phyloP scores from a whole-genome alignment of 768 basidiomycete genomes.

The Cystobasidium tubakii region DNA sequence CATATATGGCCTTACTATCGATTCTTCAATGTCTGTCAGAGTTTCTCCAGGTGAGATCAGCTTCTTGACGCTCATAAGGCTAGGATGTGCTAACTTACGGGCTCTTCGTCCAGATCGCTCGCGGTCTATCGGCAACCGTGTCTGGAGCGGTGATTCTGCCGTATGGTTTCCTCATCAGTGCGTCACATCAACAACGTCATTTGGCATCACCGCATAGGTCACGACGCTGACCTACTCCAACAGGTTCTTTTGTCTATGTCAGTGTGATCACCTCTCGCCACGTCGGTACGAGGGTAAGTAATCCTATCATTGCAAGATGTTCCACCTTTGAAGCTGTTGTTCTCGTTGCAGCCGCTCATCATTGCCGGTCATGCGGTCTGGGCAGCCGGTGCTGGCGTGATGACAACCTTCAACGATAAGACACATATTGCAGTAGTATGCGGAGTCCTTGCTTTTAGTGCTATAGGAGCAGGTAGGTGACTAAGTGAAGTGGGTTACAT shows the following conservation, averaged over 20 bases:
- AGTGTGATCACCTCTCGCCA: neutral
- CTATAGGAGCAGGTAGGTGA: constrained; percentile 15
- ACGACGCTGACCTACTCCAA: too few species aligned
- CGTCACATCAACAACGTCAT: too few species aligned
- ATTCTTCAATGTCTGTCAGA: neutral
- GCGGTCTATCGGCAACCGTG: constrained; percentile 9
- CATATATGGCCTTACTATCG: neutral
- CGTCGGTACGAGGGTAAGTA: constrained; percentile 6
- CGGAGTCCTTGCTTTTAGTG: constrained; percentile 14
- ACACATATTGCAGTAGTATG: neutral
- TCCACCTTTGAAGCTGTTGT: neutral
- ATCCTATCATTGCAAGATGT: neutral
- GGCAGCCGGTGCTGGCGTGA: neutral
- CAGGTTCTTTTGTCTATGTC: constrained; percentile 1
- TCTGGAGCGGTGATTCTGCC: constrained; percentile 1
- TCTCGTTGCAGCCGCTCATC: constrained; percentile 1
- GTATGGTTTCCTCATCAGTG: neutral
- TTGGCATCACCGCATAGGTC: too few species aligned
- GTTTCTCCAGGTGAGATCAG: neutral
- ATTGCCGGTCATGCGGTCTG: constrained; percentile 17
- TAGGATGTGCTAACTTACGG: too few species aligned
- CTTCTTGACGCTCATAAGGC: too few species aligned
- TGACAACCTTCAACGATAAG: neutral
- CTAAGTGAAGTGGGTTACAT: neutral
- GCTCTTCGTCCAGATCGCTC: constrained; percentile 7